Evolutionary conservation across 768 basidiomycete species (phyloP), one percentile per base, ranked within the genome.

Genomic region (Trametes cubensis): DNA sequence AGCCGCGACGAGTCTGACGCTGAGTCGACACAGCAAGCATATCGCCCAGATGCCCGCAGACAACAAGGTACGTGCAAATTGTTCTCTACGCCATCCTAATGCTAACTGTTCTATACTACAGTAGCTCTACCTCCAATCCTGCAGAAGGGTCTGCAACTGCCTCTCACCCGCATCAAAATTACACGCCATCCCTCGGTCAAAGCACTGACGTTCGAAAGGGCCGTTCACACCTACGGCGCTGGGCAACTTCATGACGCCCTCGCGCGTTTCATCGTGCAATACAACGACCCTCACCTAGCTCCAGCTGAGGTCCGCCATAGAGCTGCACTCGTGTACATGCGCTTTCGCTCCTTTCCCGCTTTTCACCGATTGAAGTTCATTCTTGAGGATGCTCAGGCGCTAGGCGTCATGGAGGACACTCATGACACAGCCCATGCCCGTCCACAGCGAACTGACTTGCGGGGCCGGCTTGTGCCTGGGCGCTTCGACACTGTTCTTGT

Each of bases 401-500:
- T 55, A 42, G 42, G 60, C 14, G 26, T 61, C 38, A 26, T 17
- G 3, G 56, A 54, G 66, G 66, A 18, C 46, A 71, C 7, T n/a
- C n/a, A n/a, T n/a, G 76, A 79, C 58, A 52, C 69, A 64, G 69
- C 63, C 6, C 51, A 72, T 39, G 75, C 76, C 2, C 20, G n/a
- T 66, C 67, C 21, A 1, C 18, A 63, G 72, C 50, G 60, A 50
- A 15, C 60, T 63, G n/a, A n/a, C n/a, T n/a, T n/a, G n/a, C n/a
- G n/a, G 4, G 62, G 67, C 0, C 47, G 59, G 1, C 8, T 18
- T 0, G 55, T 72, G 26, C 70, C 71, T 2, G 72, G 61, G 0
- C 61, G 74, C 5, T 80, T 79, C 66, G 78, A 81, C 60, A 78
- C 73, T 3, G 75, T 62, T 0, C 73, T 82, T 26, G 75, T 78